Evolutionary conservation across 1,284 basidiomycete species (phyloP), one percentile per base, ranked within the genome.

Genomic region (Volvariella volvacea): DNA sequence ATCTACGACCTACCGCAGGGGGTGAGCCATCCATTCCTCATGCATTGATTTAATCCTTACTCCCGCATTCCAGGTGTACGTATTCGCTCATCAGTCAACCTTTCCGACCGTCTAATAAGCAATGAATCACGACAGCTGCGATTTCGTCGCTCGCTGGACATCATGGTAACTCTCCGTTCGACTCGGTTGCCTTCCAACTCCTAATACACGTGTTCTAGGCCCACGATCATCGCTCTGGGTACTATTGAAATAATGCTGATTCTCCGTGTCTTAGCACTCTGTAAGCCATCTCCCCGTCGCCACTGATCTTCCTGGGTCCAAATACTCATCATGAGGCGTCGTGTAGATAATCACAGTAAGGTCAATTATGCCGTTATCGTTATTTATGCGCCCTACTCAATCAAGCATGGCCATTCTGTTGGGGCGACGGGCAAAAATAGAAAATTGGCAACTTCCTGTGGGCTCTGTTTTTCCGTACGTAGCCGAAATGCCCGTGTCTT

Each of bases 201-300:
- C 38, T 10, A 32, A 22, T 9, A 12, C 33, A 21, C 33, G n/a
- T 14, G 41, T 39, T 3, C 25, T 3, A 32, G 39, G 9, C 44
- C 44, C 9, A 41, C 44, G 2, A 21, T 45, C 10, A 15, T 41
- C 7, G 22, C 44, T 2, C n/a, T 45, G 20, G 39, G 20, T 20
- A 32, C 44, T 10, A 31, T 45, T 2, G 44, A 45, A 34, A 2
- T 45, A 17, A 45, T 41, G 44, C 28, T 45, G 25, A 45, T 45
- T 36, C 16, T 45, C 14, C 44, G 44, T 9, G 44, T 45, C 15
- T 15, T 33, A 10, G 44, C 39, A 15, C 44, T 45, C 16, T 45
- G 44, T 45, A 12, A 41, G 44, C 34, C 8, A 36, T 7, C 34
- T 16, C 4, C 7, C n/a, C 34, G n/a, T 36, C 34, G n/a, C n/a